A percentile compares a stretch with the other conserved stretches of the same genome.
These are phyloP conservation scores for Epichloe gansuensis DNA, from an alignment of 2,329 filamentous ascomycete species.

Conservation along the genomic window DNA sequence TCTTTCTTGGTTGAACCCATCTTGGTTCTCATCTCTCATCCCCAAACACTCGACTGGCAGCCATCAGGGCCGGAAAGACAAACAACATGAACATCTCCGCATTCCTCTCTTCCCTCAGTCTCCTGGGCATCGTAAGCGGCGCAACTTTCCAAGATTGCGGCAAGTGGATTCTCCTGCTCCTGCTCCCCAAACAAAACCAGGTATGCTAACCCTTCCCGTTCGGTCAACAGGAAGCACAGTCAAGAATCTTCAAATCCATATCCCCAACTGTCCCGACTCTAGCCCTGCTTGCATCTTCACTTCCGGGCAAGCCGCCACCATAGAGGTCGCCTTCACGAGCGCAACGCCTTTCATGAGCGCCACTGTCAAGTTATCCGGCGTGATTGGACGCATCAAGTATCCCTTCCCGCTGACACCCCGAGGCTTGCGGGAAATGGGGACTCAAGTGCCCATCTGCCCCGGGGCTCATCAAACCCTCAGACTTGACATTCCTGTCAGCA, in stretches of 20 bases:
- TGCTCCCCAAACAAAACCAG: background rate
- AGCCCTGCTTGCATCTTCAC: conserved; percentile 1
- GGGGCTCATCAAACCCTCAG: conserved; percentile 1
- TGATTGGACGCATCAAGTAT: background rate
- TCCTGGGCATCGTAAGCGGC: background rate
- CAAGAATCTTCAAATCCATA: conserved; percentile 1
- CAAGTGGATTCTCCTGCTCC: background rate
- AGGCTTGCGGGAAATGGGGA: conserved; percentile 4
- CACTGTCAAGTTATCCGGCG: background rate
- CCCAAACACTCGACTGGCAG: too few species aligned
- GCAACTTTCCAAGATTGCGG: conserved; percentile 1
- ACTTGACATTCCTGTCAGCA: background rate
- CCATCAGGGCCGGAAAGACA: too few species aligned
- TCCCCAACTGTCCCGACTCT: conserved; percentile 5
- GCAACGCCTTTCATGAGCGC: background rate
- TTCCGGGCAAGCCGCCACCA: background rate
- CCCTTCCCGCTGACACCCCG: background rate
- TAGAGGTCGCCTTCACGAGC: conserved; percentile 1
- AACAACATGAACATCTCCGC: background rate
- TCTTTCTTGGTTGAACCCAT: background rate
- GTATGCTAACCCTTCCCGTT: background rate
- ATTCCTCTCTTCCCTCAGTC: background rate
- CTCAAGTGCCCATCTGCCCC: conserved; percentile 1
- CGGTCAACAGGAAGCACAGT: conserved; percentile 1
- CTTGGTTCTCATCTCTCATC: too few species aligned